These are phyloP conservation scores for Colletotrichum gloeosporioides DNA, from an alignment of 2,329 filamentous ascomycete genomes.

Conservation along the genomic window DNA sequence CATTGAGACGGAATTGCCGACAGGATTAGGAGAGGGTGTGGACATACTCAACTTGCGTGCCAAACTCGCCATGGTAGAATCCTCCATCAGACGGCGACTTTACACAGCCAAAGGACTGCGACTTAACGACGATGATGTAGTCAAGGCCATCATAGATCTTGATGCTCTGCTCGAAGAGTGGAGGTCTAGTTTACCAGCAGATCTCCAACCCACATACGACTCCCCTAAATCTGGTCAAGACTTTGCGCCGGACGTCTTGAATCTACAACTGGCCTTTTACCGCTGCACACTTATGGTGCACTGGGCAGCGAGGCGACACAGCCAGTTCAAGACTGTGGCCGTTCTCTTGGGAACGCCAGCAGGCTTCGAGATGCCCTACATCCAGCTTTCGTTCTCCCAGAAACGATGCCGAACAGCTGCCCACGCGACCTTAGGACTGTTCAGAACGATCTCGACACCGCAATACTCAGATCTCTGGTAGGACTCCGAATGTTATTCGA, in stretches of 20 bases:
- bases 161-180: constrained; percentile 17
- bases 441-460: neutral
- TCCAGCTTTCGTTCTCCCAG: constrained; percentile 10
- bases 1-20: constrained; percentile 14
- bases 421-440: constrained; percentile 3
- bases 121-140: neutral
- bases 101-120: constrained; percentile 18
- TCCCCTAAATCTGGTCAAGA: neutral
- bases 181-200: neutral
- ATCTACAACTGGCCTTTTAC: constrained; percentile 17
- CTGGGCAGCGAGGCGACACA: constrained; percentile 9
- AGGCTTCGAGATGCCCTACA: neutral
- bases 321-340: neutral
- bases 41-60: constrained; percentile 8
- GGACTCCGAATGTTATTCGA: neutral
- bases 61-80: constrained; percentile 21
- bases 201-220: constrained; percentile 4
- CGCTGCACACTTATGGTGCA: constrained; percentile 13
- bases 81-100: constrained; percentile 5
- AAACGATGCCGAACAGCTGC: constrained; percentile 13
- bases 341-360: neutral
- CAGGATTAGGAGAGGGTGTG: neutral
- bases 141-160: constrained; percentile 13
- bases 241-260: constrained; percentile 3
- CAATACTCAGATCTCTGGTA: constrained; percentile 18